A percentile compares a stretch with the other conserved stretches of the same genome.
Evolutionary conservation across 352 stramenopile species (phyloP).

Genomic region (Phytopythium chamaehyphon): DNA sequence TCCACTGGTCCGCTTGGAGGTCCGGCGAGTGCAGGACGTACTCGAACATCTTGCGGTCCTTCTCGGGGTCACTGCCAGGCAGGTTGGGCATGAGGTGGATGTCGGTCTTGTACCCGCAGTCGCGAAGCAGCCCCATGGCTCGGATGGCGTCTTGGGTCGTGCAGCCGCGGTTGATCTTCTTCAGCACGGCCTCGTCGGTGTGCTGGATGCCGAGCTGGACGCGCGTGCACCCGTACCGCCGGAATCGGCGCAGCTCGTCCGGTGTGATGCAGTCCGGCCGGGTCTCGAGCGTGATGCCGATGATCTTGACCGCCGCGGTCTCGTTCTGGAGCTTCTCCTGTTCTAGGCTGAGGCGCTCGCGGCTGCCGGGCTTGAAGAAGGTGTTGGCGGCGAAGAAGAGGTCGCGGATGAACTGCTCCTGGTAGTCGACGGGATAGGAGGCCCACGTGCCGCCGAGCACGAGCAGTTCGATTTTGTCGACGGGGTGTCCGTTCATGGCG

Average conservation of each 20-base stretch:
- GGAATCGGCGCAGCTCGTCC: slow-evolving; percentile 82
- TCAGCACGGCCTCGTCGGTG: slow-evolving; percentile 88
- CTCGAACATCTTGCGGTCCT: slow-evolving; percentile 89
- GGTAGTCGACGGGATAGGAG: slow-evolving; percentile 90
- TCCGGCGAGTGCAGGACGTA: slow-evolving; percentile 84
- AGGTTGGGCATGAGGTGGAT: slow-evolving; percentile 94
- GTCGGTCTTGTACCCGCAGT: slow-evolving; percentile 94
- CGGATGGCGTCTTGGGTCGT: slow-evolving; percentile 65
- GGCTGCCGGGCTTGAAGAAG: slow-evolving; percentile 78
- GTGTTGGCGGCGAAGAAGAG: slow-evolving; percentile 93
- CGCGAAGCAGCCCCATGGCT: slow-evolving; percentile 83
- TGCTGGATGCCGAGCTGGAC: slow-evolving; percentile 92
- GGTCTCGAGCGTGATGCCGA: slow-evolving; percentile 89
- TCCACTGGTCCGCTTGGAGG: slow-evolving; percentile 94
- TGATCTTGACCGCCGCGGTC: slow-evolving; percentile 79
- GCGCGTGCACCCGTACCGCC: slow-evolving; percentile 80
- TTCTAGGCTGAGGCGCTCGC: slow-evolving; percentile 63
- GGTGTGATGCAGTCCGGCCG: slow-evolving; percentile 89
- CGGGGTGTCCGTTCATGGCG: slow-evolving; percentile 89
- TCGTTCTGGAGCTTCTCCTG: slow-evolving; percentile 91
- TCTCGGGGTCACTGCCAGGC: slow-evolving; percentile 74
- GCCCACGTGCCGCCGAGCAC: slow-evolving; percentile 90
- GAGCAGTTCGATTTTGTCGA: slow-evolving; percentile 92
- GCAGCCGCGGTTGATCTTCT: slow-evolving; percentile 90
- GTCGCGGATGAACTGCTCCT: slow-evolving; percentile 90